Base-by-base conservation (phyloP, 2,329 filamentous ascomycete genomes). In the Ceratocystiopsis sp. region DNA sequence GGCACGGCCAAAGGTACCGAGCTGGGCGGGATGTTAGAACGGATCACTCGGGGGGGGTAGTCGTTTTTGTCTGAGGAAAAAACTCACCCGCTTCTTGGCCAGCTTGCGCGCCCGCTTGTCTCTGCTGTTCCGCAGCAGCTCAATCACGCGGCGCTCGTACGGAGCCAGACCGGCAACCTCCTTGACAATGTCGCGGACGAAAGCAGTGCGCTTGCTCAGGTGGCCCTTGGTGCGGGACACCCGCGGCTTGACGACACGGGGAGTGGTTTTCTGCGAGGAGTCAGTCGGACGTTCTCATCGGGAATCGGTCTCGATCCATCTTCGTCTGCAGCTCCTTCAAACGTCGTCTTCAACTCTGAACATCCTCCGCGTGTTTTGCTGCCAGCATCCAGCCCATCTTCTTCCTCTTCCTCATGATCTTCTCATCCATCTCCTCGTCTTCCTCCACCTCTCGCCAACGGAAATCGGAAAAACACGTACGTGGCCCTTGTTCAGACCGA, bases 61-160 rank as follows among this genome's bases (percentile, higher is more conserved):
- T n/a, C 9, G 32, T 25, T 32, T 40, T 40, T 35, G 42, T 33
- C 29, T 6, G n/a, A 14, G 10, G 25, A 35, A 11, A 19, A 13
- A 18, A 76, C 81, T 56, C 77, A 89, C 83, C 68, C 89, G 80
- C 84, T 93, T 95, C 87, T 96, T 96, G 61, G 89, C 89, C 62
- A 95, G 84, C 81, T 95, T 95, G 59, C 89, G 79, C 61, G 89
- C 89, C 69, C 89, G 85, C 84, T 96, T 96, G 72, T 98, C 91
- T 75, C 93, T 93, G 74, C 77, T 81, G 83, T 98, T 98, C 61
- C 91, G 85, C 69, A 98, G 82, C 65, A 98, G 74, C 78, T 98
- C 91, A 64, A 98, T 93, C 58, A 98, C 84, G 64, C 91, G 86
- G 69, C 91, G 89, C 80, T 98, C 91, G 67, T 98, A 91, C 61